Evolutionary conservation across 2,329 filamentous ascomycete genomes (phyloP), one percentile per base, ranked within the genome.

Genomic region (Myriosclerotinia curreyana): DNA sequence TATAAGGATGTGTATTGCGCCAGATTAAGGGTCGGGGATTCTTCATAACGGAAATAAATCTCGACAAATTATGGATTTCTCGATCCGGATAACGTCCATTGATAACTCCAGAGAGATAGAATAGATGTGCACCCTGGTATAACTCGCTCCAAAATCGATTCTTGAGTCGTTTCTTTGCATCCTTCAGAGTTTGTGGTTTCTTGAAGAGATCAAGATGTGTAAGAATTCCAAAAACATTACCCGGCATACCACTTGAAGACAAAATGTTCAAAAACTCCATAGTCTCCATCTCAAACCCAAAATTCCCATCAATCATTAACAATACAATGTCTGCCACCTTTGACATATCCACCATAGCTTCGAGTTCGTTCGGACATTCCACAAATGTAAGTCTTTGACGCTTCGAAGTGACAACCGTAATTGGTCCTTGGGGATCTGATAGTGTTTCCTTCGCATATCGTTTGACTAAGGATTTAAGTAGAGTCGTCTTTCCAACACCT

Each of bases 281-380:
- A 0, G 95, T 99, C 82, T 99, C 95, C 95, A 99, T 99, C 79
- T 99, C 95, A 74, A 99, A 99, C 17, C 95, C 96, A 73, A 90
- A 99, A 78, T 98, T 98, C 64, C 95, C 96, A 75, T 99, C 95
- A 71, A 99, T 99, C 91, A 99, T 95, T 64, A 99, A 83, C 58
- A 99, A 82, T 7, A 98, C 91, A 72, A 99, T 97, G 76, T 99
- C 95, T 22, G 96, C 95, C 51, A 99, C 91, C 78, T 99, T 99
- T 66, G 95, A 91, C 64, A 97, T 84, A 77, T 99, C 95, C 69
- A 99, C 93, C 91, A 98, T 97, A 69, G 91, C 90, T 67, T 96
- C 93, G 62, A 99, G 85, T 71, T 95, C 92, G 74, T 98, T 94
- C n/a, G 96, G 93, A 74, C 92, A 96, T 84, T 99, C 95, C 74